Base-by-base conservation (phyloP, 371 early-diverging fungal species). In the Mortierella sp. region DNA sequence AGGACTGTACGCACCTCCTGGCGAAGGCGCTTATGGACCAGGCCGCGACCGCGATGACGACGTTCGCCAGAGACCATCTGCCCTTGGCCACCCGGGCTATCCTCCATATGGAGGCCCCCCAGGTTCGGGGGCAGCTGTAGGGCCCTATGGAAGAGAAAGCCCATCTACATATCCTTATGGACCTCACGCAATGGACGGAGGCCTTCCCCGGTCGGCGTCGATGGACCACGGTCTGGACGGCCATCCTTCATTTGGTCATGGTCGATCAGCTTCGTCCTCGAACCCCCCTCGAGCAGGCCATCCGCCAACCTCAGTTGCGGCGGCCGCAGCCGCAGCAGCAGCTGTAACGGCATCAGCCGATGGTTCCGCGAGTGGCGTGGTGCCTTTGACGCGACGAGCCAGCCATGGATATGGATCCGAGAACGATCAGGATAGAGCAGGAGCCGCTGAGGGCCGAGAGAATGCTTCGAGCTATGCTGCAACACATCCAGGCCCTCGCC, bases 401-500 rank as follows among this genome's bases (percentile, higher is more conserved):
- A 68, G 68, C 3, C 41, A 68, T 10, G 41, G 41, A 10, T 68
- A 21, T 41, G 68, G 68, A 24, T 68, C 68, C 10, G 68, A 68
- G 8, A 68, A 11, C 14, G 68, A 68, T 38, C 41, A 68, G 7
- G 68, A 68, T 11, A 38, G 68, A 38, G 68, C 38, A 41, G 41
- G 68, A 41, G 68, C 68, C 38, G 21, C 21, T 16, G 68, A 68
- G 10, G 24, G 41, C 24, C 68, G 68, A 41, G 68, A 68, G 35
- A 68, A 41, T 24, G 68, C 68, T 24, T 21, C 68, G 41, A 68
- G 24, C 68, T 68, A 68, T 68, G 68, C 41, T 8, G 68, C 68
- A 68, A 24, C 68, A 38, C 68, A 68, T 68, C 68, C 68, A 41
- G 68, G 68, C 21, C 68, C 68, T 7, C 38, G 68, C 10, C 68